Evolutionary conservation across 345 rosid species (phyloP).

Genomic region (Brassica rapa): DNA sequence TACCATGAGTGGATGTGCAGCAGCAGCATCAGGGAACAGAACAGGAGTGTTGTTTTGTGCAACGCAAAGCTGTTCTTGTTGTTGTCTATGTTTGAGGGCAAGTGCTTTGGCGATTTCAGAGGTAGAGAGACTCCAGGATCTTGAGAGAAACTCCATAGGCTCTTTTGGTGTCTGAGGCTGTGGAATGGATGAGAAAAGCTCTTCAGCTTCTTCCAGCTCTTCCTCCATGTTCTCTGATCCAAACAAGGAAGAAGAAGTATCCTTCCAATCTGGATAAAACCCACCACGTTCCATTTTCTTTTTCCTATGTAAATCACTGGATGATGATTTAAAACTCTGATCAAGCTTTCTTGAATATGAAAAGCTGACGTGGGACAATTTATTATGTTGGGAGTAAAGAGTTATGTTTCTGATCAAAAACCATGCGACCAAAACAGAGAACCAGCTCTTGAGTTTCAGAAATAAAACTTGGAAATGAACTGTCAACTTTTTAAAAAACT

Average conservation of each 20-base stretch:
- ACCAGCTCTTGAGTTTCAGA: slow-evolving; percentile 34
- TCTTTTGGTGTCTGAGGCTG: slow-evolving; percentile 86
- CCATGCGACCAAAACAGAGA: slow-evolving; percentile 41
- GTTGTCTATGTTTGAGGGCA: slow-evolving; percentile 63
- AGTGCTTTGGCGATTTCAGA: slow-evolving; percentile 92
- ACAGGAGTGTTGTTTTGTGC: slow-evolving; percentile 36
- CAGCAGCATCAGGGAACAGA: slow-evolving; percentile 44
- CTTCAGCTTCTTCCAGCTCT: slow-evolving; percentile 47
- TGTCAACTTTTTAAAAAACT: slow-evolving; percentile 13
- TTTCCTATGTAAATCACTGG: neutral
- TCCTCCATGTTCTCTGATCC: slow-evolving; percentile 59
- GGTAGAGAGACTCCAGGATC: slow-evolving; percentile 94
- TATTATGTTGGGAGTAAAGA: slow-evolving; percentile 17
- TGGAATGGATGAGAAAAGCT: slow-evolving; percentile 54
- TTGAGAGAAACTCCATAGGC: slow-evolving; percentile 90
- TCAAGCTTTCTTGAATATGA: neutral
- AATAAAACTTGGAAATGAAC: slow-evolving; percentile 27
- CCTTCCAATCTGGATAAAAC: slow-evolving; percentile 49
- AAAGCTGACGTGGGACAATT: slow-evolving; percentile 18
- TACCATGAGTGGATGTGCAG: slow-evolving; percentile 52
- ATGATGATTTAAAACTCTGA: neutral
- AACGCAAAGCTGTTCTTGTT: slow-evolving; percentile 36
- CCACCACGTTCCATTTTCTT: slow-evolving; percentile 63
- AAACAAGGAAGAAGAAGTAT: slow-evolving; percentile 39
- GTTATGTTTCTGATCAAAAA: slow-evolving; percentile 33